Evolutionary conservation across 352 stramenopile species (phyloP).

Genomic region (Blastocystis sp.): DNA sequence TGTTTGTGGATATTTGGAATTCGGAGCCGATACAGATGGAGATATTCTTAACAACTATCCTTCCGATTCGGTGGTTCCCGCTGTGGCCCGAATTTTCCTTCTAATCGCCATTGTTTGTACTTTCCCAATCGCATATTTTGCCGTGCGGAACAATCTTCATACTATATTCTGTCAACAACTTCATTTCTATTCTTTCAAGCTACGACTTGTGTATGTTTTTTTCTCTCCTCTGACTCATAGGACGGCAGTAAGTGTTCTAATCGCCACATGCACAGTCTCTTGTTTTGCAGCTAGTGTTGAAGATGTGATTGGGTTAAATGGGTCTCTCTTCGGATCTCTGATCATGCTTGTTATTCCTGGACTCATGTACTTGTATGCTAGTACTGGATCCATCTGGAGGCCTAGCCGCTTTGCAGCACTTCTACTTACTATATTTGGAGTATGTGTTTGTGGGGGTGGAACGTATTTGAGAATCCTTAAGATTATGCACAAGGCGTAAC

Average conservation of each 20-base stretch:
- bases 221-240: not conserved
- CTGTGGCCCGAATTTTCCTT: slow-evolving; percentile 4
- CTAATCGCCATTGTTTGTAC: slow-evolving; percentile 22
- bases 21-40: slow-evolving; percentile 26
- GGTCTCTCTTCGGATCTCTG: slow-evolving; percentile 40
- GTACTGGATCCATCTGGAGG: not conserved
- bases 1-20: slow-evolving; percentile 54
- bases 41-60: slow-evolving; percentile 61
- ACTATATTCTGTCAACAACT: slow-evolving; percentile 36
- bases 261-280: slow-evolving; percentile 5
- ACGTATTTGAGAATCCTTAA: slow-evolving; percentile 38
- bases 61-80: not conserved
- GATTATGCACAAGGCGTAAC: not conserved
- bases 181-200: slow-evolving; percentile 33
- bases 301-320: slow-evolving; percentile 56
- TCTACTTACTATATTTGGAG: slow-evolving; percentile 12
- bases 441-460: slow-evolving; percentile 29
- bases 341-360: slow-evolving; percentile 66
- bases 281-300: slow-evolving; percentile 42
- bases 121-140: slow-evolving; percentile 45
- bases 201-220: slow-evolving; percentile 38
- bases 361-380: slow-evolving; percentile 15
- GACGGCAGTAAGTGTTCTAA: slow-evolving; percentile 14
- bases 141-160: slow-evolving; percentile 43
- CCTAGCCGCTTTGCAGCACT: not conserved